Evolutionary conservation across 75 land plant species (phyloP), one percentile per base, ranked within the genome.

Genomic region (Pinus albicaulis): DNA sequence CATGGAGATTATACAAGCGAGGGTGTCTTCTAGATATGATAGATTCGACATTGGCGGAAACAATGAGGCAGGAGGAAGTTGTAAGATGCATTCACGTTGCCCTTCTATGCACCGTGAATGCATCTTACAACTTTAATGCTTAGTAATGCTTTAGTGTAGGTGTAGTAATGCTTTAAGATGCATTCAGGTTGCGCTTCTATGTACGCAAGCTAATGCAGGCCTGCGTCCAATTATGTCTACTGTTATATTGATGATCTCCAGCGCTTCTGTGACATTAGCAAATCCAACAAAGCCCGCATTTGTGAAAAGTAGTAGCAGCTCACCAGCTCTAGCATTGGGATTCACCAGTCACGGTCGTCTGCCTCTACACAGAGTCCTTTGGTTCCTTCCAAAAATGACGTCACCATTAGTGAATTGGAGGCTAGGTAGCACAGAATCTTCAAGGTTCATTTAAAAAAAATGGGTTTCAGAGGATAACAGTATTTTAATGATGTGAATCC

Each of bases 151-250:
- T n/a, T n/a, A n/a, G n/a, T n/a, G n/a, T n/a, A n/a, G n/a, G n/a
- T n/a, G n/a, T n/a, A n/a, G n/a, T n/a, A n/a, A n/a, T n/a, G n/a
- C n/a, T n/a, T n/a, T 78, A 26, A 64, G 80, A 55, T 74, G 57
- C 73, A 70, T 82, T 13, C 81, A 82, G 1, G 59, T 82, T 17
- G 81, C 73, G 19, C 72, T 82, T 5, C 44, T 82, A 24, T 82
- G 84, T 7, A 64, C 74, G 2, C 84, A 82, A 71, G 68, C 74
- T 3, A 58, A 74, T 57, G 61, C 73, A 5, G 6, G 34, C 11
- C 36, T 56, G 7, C 36, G 84, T 28, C 84, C 84, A 15, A 22
- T 70, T 56, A 82, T 82, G 84, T 74, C 84, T 0, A 56, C 25
- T 20, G 80, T 82, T 57, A 75, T 78, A 14, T 2, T 66, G 31